A percentile compares a stretch with the other conserved stretches of the same genome.
Conservation (phyloP, 345 rosid genomes). For the Nasturtium officinale region DNA sequence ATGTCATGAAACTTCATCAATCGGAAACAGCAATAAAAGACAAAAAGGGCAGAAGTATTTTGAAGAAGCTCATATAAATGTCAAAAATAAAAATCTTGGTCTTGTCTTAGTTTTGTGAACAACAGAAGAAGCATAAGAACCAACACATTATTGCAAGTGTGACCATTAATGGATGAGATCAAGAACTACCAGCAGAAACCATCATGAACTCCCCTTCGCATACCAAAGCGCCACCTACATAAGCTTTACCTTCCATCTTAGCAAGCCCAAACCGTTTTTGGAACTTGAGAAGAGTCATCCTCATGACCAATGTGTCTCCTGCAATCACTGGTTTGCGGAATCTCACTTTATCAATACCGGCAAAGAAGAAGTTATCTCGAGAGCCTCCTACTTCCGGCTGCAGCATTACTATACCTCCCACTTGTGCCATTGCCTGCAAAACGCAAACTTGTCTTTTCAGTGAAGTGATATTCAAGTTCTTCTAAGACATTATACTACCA, state of each 20-base stretch:
- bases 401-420: slow-evolving; percentile 88
- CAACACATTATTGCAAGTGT: not conserved
- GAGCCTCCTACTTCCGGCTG: slow-evolving; percentile 90
- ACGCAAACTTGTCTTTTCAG: not conserved
- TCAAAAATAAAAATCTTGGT: slow-evolving; percentile 12
- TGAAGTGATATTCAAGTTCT: not conserved
- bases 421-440: slow-evolving; percentile 93
- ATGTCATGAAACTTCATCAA: not conserved
- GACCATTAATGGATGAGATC: not conserved
- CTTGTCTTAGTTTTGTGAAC: slow-evolving; percentile 3
- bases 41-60: not conserved
- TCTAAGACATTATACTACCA: not conserved
- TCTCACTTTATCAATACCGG: slow-evolving; percentile 86
- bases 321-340: slow-evolving; percentile 93
- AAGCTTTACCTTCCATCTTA: slow-evolving; percentile 95
- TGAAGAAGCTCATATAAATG: not conserved
- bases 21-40: not conserved
- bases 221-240: slow-evolving; percentile 73
- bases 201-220: slow-evolving; percentile 91
- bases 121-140: not conserved
- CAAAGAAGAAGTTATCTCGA: slow-evolving; percentile 77
- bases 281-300: slow-evolving; percentile 83
- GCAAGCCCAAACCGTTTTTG: slow-evolving; percentile 88
- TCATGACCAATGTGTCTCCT: slow-evolving; percentile 90
- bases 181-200: slow-evolving; percentile 47